Base-by-base conservation (phyloP, 2,329 filamentous ascomycete species). In the Blastomyces gilchristii region DNA sequence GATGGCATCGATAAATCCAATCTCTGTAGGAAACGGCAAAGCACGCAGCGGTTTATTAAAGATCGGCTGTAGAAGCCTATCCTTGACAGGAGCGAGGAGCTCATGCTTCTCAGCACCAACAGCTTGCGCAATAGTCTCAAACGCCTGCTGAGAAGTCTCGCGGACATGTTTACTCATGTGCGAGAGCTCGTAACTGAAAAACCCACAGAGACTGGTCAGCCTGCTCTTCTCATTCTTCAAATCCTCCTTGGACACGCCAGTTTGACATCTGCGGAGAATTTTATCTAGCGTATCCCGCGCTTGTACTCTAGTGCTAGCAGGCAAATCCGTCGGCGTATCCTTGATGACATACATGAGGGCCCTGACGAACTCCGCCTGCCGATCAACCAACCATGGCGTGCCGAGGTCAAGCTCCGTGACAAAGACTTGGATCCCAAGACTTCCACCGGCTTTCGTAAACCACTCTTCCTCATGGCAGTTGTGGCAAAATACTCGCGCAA, bases 321-420 rank as follows among this genome's bases (percentile, higher is more conserved):
- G 93, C 0, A 99, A 82, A 73, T 99, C 94, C 62, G 90, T 85
- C 0, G 95, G 94, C 83, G 97, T 97, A 72, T 99, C 94, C 77
- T 99, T 99, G 78, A 99, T 91, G 67, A 99, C 92, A 75, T 96
- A 97, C 77, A 96, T 87, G 62, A 99, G 80, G n/a, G 92, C 90
- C 60, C 90, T 86, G 64, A 94, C 87, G 69, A 97, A 92, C 64
- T 97, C 91, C 61, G 88, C 84, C 72, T 97, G 91, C 69, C 91
- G 89, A 14, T 87, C 84, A 25, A 85, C 82, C 43, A 99, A 81
- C 91, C 94, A 99, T 0, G 80, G 74, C 70, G 95, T 89, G 52
- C 91, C 91, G 57, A 99, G 82, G 61, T 93, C 87, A 62, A 97
- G 80, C 68, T 93, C 88, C 1, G 90, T 93, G 41, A 93, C 87